Evolutionary conservation across 805 yeast species (phyloP).

Genomic region (Wickerhamiella azyma): DNA sequence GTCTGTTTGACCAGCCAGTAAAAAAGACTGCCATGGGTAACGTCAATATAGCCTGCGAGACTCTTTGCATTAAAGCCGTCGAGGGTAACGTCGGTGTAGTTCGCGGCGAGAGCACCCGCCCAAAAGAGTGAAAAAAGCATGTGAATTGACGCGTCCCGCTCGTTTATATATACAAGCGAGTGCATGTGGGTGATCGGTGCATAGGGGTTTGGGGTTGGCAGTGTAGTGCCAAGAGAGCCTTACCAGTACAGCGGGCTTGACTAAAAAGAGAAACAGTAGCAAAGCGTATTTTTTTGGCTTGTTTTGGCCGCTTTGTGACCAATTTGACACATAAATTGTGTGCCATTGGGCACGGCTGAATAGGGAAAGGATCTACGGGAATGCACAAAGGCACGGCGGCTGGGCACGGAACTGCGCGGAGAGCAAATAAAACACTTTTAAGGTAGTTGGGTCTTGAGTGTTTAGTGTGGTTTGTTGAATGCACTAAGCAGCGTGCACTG

Average conservation of each 20-base stretch:
- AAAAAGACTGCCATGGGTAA: conserved; percentile 45
- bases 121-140: not conserved
- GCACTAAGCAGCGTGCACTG: too few relatives aligned
- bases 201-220: too few relatives aligned
- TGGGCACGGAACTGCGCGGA: too few relatives aligned
- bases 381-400: not conserved
- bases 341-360: not conserved
- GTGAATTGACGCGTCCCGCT: not conserved
- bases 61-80: not conserved
- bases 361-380: not conserved
- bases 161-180: too few relatives aligned
- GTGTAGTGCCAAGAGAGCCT: too few relatives aligned
- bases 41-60: conserved; percentile 52
- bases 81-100: not conserved
- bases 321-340: not conserved
- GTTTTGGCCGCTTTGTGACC: not conserved
- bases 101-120: not conserved
- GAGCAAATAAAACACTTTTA: too few relatives aligned
- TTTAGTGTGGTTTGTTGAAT: too few relatives aligned
- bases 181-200: too few relatives aligned
- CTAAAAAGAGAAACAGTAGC: too few relatives aligned
- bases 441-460: too few relatives aligned
- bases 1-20: conserved; percentile 70
- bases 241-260: too few relatives aligned
- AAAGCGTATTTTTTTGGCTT: not conserved